Evolutionary conservation across 306 rosid genomes (phyloP), one percentile per base, ranked within the genome.

Genomic region (Cicer yamashitae): DNA sequence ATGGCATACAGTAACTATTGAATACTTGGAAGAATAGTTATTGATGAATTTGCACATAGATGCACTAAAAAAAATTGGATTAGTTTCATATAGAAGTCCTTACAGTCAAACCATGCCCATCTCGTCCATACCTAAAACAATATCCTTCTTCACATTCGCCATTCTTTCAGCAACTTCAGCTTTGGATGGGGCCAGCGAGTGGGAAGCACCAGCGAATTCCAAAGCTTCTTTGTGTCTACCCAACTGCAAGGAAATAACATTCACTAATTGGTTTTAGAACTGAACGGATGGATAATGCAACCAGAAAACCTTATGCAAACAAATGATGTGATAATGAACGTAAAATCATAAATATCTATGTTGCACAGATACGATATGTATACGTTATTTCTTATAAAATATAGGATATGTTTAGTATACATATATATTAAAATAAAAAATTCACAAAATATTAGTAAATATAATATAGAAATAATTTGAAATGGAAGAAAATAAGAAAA

Each of bases 181-280:
- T 82, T 79, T 78, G 71, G 86, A 87, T 58, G 99, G 99, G 75
- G 88, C 90, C 74, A 92, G 76, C 45, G 30, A 56, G 17, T 89
- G 96, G 79, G 98, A 89, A 44, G 89, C 91, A 50, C 50, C 37
- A 45, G 93, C 98, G 65, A 92, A 92, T 14, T 92, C 92, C 76
- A 96, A 79, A 76, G 99, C 99, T 77, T 96, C 96, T 83, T 85
- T 88, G 74, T 88, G 93, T 82, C 76, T 89, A 69, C 91, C 92
- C 83, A 96, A 75, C 99, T 96, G 93, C 88, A 79, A 79, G 13
- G 52, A 76, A 77, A 82, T 68, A 79, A 30, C 70, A 73, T 83
- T 71, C 22, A 60, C 67, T 70, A 74, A 54, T 39, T 10, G 15
- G 50, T 17, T 60, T 17, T 63, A 71, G 50, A 73, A 67, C 76